Percentiles rank a stretch among this genome's conserved stretches.
Evolutionary conservation across 2,329 filamentous ascomycete genomes (phyloP).

Genomic region (Pseudogymnoascus sp.): DNA sequence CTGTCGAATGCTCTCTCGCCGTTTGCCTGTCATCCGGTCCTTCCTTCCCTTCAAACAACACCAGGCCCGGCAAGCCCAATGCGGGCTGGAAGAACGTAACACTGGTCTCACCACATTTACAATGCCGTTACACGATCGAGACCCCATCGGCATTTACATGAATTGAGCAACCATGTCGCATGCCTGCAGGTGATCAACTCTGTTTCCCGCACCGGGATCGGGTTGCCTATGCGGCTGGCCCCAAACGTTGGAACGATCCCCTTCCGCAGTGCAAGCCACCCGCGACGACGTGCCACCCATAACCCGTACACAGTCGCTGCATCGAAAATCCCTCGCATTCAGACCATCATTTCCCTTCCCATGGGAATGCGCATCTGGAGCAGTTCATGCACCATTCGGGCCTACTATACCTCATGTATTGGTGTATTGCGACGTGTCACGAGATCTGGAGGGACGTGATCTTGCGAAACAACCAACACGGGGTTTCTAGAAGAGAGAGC

Average conservation of each 20-base stretch:
- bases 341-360: not conserved
- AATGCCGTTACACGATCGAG: not conserved
- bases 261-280: not conserved
- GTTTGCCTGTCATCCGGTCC: not conserved
- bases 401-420: not conserved
- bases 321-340: slow-evolving; percentile 1
- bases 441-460: slow-evolving; percentile 2
- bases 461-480: not conserved
- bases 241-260: not conserved
- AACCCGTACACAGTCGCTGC: not conserved
- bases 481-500: not conserved
- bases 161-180: not conserved
- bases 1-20: not conserved
- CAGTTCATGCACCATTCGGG: slow-evolving; percentile 1
- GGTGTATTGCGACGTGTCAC: not conserved
- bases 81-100: not conserved
- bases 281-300: not conserved
- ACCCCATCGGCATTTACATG: not conserved
- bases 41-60: not conserved
- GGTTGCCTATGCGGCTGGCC: not conserved
- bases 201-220: not conserved
- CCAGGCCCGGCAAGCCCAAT: not conserved
- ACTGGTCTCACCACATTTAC: not conserved
- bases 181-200: slow-evolving; percentile 1
- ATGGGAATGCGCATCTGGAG: not conserved